phyloP scores from a whole-genome alignment of 257 asterid genomes.

The Marsdenia floribunda region DNA sequence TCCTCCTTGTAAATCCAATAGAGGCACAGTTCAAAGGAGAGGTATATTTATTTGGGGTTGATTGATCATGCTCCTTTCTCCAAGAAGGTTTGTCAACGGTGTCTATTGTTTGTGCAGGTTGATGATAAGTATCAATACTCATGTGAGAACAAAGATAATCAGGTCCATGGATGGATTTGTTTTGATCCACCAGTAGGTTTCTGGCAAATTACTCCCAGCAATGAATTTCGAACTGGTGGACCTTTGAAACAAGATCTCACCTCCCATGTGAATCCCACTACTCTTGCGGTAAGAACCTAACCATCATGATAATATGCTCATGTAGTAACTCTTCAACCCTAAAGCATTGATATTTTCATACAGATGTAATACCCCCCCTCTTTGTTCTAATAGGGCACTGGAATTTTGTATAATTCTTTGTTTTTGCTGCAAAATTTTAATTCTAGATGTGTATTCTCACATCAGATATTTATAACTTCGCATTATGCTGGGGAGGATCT shows the following conservation, averaged over 20 bases:
- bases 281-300: conserved; percentile 20
- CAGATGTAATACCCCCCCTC: not conserved
- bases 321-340: not conserved
- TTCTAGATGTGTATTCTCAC: not conserved
- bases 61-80: not conserved
- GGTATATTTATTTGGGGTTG: conserved; percentile 21
- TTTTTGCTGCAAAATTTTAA: not conserved
- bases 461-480: conserved; percentile 35
- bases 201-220: conserved; percentile 35
- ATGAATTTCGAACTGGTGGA: conserved; percentile 32
- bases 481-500: conserved; percentile 43
- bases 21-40: conserved; percentile 64
- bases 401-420: not conserved
- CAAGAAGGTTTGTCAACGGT: not conserved
- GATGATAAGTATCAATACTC: conserved; percentile 39
- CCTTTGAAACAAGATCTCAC: conserved; percentile 40
- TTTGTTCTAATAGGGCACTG: not conserved
- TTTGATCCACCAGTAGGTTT: conserved; percentile 22
- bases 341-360: not conserved
- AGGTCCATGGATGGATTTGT: conserved; percentile 33
- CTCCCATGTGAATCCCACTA: conserved; percentile 33
- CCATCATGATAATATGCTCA: not conserved
- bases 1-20: conserved; percentile 56
- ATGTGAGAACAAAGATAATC: conserved; percentile 21
- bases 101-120: conserved; percentile 20